Evolutionary conservation across 305 asterid genomes (phyloP), one percentile per base, ranked within the genome.

Genomic region (Petunia hybrid): DNA sequence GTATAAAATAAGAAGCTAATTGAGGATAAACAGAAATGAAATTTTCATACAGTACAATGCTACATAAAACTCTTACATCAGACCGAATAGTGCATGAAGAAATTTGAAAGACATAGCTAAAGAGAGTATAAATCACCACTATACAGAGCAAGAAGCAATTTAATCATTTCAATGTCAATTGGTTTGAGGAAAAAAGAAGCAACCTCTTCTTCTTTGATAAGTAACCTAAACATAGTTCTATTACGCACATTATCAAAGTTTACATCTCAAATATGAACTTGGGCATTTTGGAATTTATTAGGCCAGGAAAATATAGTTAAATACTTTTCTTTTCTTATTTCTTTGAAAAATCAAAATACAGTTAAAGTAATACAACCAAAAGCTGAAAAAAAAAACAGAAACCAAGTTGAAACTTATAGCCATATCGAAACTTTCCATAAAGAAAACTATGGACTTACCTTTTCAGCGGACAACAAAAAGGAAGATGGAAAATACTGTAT

Each of bases 401-500:
- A 51, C 36, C 63, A 36, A 13, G 14, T 36, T 51, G 0, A 0
- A 73, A 73, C 7, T 14, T 36, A 14, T 22, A 71, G 60, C 60
- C 46, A 71, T 71, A 53, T 73, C 13, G 36, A 73, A 2, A 51
- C 63, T 51, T 51, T 8, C 4, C 78, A 51, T 36, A 73, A 48
- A 3, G 43, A 36, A 73, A 73, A 69, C 63, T 36, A 36, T 31
- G 73, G 75, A 83, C 80, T 12, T 86, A 96, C 99, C 98, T 94
- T 94, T 83, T 93, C 97, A 85, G 98, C 92, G 85, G 92, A 92
- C 53, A 85, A 59, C 78, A 92, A 85, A 87, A 93, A 93, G 73
- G 97, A 86, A 70, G 91, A 89, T 60, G 99, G 98, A 87, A 85
- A 89, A 87, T 85, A 85, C 91, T 89, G 95, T 87, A 93, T 89